These are phyloP conservation scores for grape (Vitis vinifera) DNA, from an alignment of 164 flowering plant species.

Conservation along the genomic window DNA sequence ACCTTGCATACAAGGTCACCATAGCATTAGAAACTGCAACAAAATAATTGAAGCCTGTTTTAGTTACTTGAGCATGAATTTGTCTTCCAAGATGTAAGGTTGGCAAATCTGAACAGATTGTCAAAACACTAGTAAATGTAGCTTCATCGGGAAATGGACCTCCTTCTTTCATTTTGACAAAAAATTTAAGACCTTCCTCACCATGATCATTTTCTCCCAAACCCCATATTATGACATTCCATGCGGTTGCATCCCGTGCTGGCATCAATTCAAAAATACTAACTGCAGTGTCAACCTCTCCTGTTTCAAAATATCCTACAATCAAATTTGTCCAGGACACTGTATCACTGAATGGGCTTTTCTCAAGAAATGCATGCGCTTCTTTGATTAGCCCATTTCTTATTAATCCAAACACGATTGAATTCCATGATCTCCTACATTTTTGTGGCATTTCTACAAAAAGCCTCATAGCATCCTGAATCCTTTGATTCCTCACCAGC, in stretches of 20 bases:
- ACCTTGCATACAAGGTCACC: slow-evolving; percentile 62
- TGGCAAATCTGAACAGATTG: slow-evolving; percentile 53
- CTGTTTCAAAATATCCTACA: slow-evolving; percentile 53
- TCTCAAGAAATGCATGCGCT: slow-evolving; percentile 58
- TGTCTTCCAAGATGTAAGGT: slow-evolving; percentile 55
- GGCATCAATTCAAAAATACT: slow-evolving; percentile 44
- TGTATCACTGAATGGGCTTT: slow-evolving; percentile 43
- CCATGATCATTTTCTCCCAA: slow-evolving; percentile 57
- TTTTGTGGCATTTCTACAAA: slow-evolving; percentile 49
- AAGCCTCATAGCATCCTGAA: slow-evolving; percentile 42
- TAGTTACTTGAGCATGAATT: slow-evolving; percentile 44
- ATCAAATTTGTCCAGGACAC: slow-evolving; percentile 56
- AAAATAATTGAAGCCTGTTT: slow-evolving; percentile 34
- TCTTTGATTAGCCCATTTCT: slow-evolving; percentile 40
- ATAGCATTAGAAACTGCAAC: slow-evolving; percentile 59
- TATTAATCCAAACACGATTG: slow-evolving; percentile 39
- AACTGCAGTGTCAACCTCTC: slow-evolving; percentile 39
- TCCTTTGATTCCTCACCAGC: slow-evolving; percentile 28
- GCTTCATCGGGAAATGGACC: slow-evolving; percentile 43
- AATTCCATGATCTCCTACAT: slow-evolving; percentile 45
- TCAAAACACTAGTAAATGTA: slow-evolving; percentile 57
- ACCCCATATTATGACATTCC: slow-evolving; percentile 66
- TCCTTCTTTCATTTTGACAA: slow-evolving; percentile 43
- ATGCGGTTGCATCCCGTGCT: slow-evolving; percentile 42
- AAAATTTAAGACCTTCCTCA: slow-evolving; percentile 56